Percentiles rank a stretch among this genome's conserved stretches.
These are phyloP conservation scores for Pseudogymnoascus sp. DNA, from an alignment of 2,329 filamentous ascomycete species.

Conservation along the genomic window DNA sequence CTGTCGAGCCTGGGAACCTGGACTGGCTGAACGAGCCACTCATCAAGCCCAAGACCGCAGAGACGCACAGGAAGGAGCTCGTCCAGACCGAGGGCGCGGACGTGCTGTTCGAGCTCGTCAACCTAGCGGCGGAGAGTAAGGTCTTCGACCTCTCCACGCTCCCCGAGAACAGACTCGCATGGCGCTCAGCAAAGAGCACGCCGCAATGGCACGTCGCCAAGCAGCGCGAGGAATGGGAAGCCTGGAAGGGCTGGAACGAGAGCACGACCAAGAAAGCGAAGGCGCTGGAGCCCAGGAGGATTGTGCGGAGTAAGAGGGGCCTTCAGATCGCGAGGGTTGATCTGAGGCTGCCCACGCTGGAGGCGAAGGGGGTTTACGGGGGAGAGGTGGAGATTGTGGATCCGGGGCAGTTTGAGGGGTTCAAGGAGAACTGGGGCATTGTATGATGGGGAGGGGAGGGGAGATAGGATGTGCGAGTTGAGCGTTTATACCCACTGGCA, in stretches of 20 bases:
- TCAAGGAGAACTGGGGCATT: conserved; percentile 21
- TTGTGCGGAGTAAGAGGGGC: conserved; percentile 16
- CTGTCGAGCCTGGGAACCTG: conserved; percentile 40
- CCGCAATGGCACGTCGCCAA: conserved; percentile 58
- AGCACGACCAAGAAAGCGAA: conserved; percentile 45
- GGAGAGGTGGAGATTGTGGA: conserved; percentile 25
- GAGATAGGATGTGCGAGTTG: conserved; percentile 16
- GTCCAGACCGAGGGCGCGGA: conserved; percentile 55
- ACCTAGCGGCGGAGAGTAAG: conserved; percentile 46
- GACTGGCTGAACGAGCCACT: conserved; percentile 60
- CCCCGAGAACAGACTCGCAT: conserved; percentile 52
- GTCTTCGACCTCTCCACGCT: conserved; percentile 51
- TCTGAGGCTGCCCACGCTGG: conserved; percentile 19
- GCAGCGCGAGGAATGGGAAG: conserved; percentile 56
- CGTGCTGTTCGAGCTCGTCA: conserved; percentile 55
- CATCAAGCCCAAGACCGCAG: conserved; percentile 30
- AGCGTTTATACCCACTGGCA: conserved; percentile 7
- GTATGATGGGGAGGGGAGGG: conserved; percentile 19
- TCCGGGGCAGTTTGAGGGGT: conserved; percentile 24
- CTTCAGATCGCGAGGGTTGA: conserved; percentile 21
- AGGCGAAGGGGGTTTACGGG: conserved; percentile 20
- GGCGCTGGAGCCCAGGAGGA: conserved; percentile 27
- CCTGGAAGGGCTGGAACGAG: conserved; percentile 51
- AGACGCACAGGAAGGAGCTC: conserved; percentile 41
- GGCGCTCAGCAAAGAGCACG: conserved; percentile 56